Evolutionary conservation across 2,329 filamentous ascomycete genomes (phyloP), one percentile per base, ranked within the genome.

Genomic region (Scytalidium lignicola): DNA sequence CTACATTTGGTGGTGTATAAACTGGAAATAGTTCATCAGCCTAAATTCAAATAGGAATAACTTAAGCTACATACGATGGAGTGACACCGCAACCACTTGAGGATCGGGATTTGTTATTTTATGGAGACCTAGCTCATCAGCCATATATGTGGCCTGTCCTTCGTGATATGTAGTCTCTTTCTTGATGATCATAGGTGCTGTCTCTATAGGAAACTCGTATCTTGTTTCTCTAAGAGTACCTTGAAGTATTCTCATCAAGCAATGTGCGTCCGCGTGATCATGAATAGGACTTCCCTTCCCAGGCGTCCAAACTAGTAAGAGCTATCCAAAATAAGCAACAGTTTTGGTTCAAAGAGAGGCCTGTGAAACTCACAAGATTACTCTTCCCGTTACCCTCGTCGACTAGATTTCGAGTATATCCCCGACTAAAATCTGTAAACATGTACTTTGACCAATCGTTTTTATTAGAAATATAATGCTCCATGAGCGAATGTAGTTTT

Each of bases 1-100:
- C 89, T 32, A 92, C 90, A 61, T 96, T 95, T 2, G 91, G 91
- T 29, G 91, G 91, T 13, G 88, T 92, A 64, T 93, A 93, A 52
- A 95, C 79, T 82, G n/a, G n/a, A 26, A 49, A 17, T 13, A 28
- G 4, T 12, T 15, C 7, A 28, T 53, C 37, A 58, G 43, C 26
- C 15, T 10, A 26, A 26, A 26, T 48, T 12, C 29, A 43, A 18
- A 17, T 17, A 44, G 40, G 51, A 42, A 46, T 39, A 41, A 48
- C 5, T 6, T 26, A 10, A 26, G 23, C 23, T 26, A 70, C 77
- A 61, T 72, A 82, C 79, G 70, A 70, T 96, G 91, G 55, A 96
- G 71, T 49, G 90, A 95, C 44, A 96, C 84, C 56, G 90, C 91
- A 63, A 86, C 83, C 65, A 89, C 80, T 60, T 79, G 75, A 43